These are phyloP conservation scores for Lecanicillium sp. DNA, from an alignment of 2,329 filamentous ascomycete genomes.

Conservation along the genomic window DNA sequence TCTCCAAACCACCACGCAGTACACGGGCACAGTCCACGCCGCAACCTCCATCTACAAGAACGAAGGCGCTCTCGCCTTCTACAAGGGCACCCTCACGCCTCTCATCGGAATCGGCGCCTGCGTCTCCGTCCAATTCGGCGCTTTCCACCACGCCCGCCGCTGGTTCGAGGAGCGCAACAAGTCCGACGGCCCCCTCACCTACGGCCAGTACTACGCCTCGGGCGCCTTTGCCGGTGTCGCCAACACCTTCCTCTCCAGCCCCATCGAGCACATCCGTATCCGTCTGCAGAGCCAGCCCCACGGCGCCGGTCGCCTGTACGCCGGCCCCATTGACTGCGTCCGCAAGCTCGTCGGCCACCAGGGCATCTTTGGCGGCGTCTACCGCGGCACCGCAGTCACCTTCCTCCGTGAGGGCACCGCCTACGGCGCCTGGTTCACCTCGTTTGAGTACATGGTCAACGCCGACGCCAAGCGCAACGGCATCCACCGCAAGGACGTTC, in stretches of 20 bases:
- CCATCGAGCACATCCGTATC: conserved; percentile 96
- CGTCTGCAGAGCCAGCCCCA: conserved; percentile 94
- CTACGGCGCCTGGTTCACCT: conserved; percentile 91
- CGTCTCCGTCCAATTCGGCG: conserved; percentile 96
- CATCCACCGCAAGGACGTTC: conserved; percentile 67
- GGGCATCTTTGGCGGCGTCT: conserved; percentile 64
- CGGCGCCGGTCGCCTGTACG: conserved; percentile 68
- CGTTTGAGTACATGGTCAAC: conserved; percentile 97
- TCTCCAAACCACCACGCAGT: conserved; percentile 79
- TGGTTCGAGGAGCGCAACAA: conserved; percentile 72
- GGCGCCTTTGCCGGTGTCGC: conserved; percentile 89
- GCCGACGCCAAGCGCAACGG: conserved; percentile 70
- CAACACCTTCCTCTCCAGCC: conserved; percentile 80
- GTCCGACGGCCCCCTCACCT: conserved; percentile 52
- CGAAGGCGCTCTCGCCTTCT: conserved; percentile 87
- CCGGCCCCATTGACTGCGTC: conserved; percentile 82
- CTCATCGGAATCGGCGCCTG: conserved; percentile 94
- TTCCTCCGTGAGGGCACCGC: conserved; percentile 83
- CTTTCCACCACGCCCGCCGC: conserved; percentile 86
- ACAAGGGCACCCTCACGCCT: conserved; percentile 95
- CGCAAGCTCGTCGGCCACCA: conserved; percentile 63
- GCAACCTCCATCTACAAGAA: conserved; percentile 77
- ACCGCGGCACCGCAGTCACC: conserved; percentile 82
- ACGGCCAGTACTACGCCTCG: conserved; percentile 79
- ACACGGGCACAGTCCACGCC: conserved; percentile 71